Evolutionary conservation across 257 asterid genomes (phyloP).

Genomic region (Solanum chilense): DNA sequence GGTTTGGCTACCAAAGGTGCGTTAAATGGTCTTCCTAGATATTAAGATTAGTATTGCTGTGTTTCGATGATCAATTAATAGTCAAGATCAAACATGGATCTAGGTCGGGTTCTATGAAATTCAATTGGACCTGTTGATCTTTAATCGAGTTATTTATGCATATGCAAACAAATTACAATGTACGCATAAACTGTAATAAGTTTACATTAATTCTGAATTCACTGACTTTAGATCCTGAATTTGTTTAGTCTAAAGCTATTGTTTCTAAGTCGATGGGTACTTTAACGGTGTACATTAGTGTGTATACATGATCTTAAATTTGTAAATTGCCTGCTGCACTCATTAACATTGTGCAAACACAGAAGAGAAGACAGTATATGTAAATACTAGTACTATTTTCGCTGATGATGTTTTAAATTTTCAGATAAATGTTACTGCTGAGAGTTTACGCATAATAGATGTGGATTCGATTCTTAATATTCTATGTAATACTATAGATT

Average conservation of each 20-base stretch:
- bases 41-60: neutral
- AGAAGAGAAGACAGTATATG: neutral
- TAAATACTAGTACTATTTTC: neutral
- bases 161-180: neutral
- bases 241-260: neutral
- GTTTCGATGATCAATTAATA: neutral
- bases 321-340: no score
- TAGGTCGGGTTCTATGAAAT: neutral
- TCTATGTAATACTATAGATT: neutral
- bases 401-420: neutral
- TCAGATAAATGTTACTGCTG: neutral
- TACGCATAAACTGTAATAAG: neutral
- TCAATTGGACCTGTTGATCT: neutral
- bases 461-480: neutral
- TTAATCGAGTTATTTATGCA: neutral
- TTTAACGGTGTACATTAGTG: no score
- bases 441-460: neutral
- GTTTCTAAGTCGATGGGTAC: neutral
- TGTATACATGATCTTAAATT: no score
- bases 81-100: neutral
- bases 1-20: constrained; percentile 49
- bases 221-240: neutral
- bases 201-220: neutral
- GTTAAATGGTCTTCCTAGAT: constrained; percentile 42
- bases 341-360: neutral